These are phyloP conservation scores for Aspergillus quadrilineatus DNA, from an alignment of 2,329 filamentous ascomycete genomes.

Conservation along the genomic window DNA sequence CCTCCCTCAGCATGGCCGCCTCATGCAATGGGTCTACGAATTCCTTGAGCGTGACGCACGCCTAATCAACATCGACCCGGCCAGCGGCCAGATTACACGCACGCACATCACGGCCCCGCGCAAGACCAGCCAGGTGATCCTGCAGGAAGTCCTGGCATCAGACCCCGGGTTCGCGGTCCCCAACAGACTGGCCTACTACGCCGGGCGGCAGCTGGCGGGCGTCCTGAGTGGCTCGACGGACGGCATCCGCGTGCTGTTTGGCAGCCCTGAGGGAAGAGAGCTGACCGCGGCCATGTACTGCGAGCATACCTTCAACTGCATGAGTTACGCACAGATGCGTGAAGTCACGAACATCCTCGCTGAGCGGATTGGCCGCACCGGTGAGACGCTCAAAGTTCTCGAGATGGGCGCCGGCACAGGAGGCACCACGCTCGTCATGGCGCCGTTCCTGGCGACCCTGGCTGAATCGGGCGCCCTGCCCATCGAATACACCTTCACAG, in stretches of 20 bases:
- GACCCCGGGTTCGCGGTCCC: conserved; percentile 19
- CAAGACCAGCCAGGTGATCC: conserved; percentile 21
- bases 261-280: conserved; percentile 32
- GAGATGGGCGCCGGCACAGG: not conserved
- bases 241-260: conserved; percentile 41
- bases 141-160: conserved; percentile 30
- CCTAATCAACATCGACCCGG: conserved; percentile 29
- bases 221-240: conserved; percentile 33
- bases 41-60: conserved; percentile 31
- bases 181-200: conserved; percentile 20
- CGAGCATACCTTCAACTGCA: conserved; percentile 43
- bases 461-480: not conserved
- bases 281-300: conserved; percentile 37
- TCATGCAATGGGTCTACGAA: conserved; percentile 33
- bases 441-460: not conserved
- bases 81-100: conserved; percentile 25
- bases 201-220: conserved; percentile 18
- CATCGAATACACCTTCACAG: conserved; percentile 47
- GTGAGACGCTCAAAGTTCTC: not conserved
- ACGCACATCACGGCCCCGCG: conserved; percentile 24
- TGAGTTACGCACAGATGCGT: not conserved
- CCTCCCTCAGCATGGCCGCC: conserved; percentile 25
- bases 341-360: not conserved
- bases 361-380: not conserved
- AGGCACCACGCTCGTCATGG: not conserved